A percentile compares a stretch with the other conserved stretches of the same genome.
phyloP scores from a whole-genome alignment of 805 yeast genomes.

The Wickerhamomyces kurtzmanii region DNA sequence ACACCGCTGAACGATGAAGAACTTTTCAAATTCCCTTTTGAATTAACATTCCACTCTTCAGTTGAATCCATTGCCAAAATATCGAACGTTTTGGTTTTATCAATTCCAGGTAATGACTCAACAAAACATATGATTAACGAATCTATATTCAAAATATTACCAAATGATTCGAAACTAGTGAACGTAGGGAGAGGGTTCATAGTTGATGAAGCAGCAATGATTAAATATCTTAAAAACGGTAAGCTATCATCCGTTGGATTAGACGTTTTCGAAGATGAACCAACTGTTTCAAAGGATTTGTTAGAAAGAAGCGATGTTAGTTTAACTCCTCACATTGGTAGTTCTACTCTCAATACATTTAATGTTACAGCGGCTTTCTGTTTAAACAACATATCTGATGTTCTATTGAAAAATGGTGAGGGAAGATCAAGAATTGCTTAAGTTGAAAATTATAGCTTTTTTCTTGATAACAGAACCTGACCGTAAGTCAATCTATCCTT shows the following conservation, averaged over 20 bases:
- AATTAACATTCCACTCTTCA: constrained; percentile 24
- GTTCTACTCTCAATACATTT: constrained; percentile 39
- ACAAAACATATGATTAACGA: constrained; percentile 39
- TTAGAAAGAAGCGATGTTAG: constrained; percentile 29
- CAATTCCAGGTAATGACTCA: constrained; percentile 45
- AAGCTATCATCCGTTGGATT: constrained; percentile 45
- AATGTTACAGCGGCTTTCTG: constrained; percentile 33
- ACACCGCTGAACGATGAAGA: constrained; percentile 22
- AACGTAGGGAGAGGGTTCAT: constrained; percentile 54
- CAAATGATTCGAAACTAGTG: constrained; percentile 35
- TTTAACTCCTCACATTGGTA: constrained; percentile 56
- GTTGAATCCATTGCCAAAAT: constrained; percentile 23
- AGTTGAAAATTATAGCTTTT: too few relatives aligned
- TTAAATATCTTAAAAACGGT: constrained; percentile 30
- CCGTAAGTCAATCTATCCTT: too few relatives aligned
- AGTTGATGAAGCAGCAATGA: constrained; percentile 40
- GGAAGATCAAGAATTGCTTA: constrained; percentile 11
- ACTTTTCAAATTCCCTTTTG: constrained; percentile 20
- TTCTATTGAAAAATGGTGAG: constrained; percentile 18
- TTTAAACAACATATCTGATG: constrained; percentile 31
- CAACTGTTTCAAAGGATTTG: constrained; percentile 22
- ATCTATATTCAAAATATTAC: constrained; percentile 25
- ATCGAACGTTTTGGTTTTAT: constrained; percentile 44
- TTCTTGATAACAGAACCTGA: too few relatives aligned
- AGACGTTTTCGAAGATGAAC: constrained; percentile 54